phyloP scores from a whole-genome alignment of 148 eudicot genomes.

The Rhododendron ferrugineum region DNA sequence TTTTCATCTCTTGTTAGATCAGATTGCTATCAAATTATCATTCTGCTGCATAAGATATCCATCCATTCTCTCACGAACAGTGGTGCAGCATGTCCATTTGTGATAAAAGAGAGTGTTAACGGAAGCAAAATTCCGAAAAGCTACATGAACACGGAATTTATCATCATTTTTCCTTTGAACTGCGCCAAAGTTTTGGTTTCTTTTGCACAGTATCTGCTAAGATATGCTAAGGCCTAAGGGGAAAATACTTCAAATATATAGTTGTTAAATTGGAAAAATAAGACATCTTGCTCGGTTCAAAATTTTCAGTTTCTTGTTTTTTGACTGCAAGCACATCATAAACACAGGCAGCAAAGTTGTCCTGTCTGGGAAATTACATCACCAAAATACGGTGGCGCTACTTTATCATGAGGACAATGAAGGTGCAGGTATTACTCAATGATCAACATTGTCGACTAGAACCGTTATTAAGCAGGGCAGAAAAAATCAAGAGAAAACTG shows the following conservation, averaged over 20 bases:
- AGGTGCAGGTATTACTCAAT: background rate
- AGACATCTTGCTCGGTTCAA: background rate
- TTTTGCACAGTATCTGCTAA: background rate
- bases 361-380: background rate
- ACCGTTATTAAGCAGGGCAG: background rate
- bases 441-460: background rate
- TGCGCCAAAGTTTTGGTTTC: background rate
- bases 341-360: slow-evolving; percentile 4
- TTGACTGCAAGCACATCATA: background rate
- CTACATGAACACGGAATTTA: background rate
- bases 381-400: background rate
- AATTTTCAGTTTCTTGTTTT: background rate
- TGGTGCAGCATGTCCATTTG: slow-evolving; percentile 1
- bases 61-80: slow-evolving; percentile 14
- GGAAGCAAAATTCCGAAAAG: background rate
- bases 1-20: slow-evolving; percentile 16
- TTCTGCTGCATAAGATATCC: slow-evolving; percentile 20
- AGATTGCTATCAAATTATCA: slow-evolving; percentile 13
- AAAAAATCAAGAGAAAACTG: background rate
- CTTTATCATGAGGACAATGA: background rate
- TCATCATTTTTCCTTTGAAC: background rate
- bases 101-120: slow-evolving; percentile 12
- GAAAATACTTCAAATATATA: background rate
- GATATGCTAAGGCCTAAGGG: background rate
- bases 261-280: background rate